Base-by-base conservation (phyloP, 805 yeast genomes). In the Sungouiella blattae region DNA sequence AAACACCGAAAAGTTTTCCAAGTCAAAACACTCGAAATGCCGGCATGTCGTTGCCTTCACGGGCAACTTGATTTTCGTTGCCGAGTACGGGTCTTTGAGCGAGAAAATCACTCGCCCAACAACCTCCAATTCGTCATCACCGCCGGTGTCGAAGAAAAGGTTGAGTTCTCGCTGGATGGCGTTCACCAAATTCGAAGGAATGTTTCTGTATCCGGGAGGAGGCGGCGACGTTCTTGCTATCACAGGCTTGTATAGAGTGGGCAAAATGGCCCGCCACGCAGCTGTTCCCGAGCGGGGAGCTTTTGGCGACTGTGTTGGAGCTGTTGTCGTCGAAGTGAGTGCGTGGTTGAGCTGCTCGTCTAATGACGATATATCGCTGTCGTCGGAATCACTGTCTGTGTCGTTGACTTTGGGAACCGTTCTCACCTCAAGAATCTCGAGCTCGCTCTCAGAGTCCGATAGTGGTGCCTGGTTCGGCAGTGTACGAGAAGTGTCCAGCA, bases 21-120 rank as follows among this genome's bases (percentile, higher is more conserved):
- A 64, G 38, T 68, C 73, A 47, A 68, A 68, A 46, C 73, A 67
- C 49, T 65, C 72, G 41, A 67, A 66, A 41, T 68, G 73, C 20
- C 44, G 44, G 42, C 73, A 68, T 1, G 40, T 36, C 6, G 46
- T 40, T 5, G 71, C 57, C 46, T 66, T 68, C 7, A 68, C 62
- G 2, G 73, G 73, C 6, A 68, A 48, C 26, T 47, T 41, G 25
- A 68, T 67, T 36, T 55, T 64, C 23, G 63, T 56, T 16, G 63
- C 64, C 18, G 61, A 52, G n/a, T 64, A 45, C 3, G 73, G 73
- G 39, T 68, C 73, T 28, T 61, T 49, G 21, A 68, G 43, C 5
- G 70, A 52, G 39, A 66, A 67, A 0, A 60, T 49, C 37, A 65
- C 48, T 30, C 58, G 63, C n/a, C 62, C 64, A 16, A 63, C 53